Base-by-base conservation (phyloP, 768 basidiomycete species). In the Xerocomus potaroensis region DNA sequence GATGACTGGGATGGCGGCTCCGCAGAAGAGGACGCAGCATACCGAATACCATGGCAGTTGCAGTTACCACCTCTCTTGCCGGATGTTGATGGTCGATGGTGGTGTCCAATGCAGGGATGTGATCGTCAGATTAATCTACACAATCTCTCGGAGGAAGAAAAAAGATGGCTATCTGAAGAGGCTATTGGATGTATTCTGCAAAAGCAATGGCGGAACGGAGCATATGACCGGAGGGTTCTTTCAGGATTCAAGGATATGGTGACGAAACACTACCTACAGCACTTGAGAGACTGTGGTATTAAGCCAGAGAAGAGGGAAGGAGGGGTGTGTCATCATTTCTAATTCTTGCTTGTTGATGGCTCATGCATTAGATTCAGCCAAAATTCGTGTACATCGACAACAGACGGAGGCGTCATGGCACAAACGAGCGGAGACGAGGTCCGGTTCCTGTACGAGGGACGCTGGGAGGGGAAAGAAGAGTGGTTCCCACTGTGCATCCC, bases 51-150 rank as follows among this genome's bases (percentile, higher is more conserved):
- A 4, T 52, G 55, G 31, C 64, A 65, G 40, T 59, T 71, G 39
- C 63, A 59, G 30, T 39, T 56, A 8, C 59, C 64, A 0, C 79
- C 80, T 6, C 47, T 52, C 1, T 62, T 80, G 31, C 71, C 69
- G 8, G 60, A 62, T 7, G 71, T 71, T 3, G 63, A 72, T 23
- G 71, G 79, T 49, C 66, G 65, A 18, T 84, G 83, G 83, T 60
- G 63, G 51, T 84, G 83, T 53, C 72, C 74, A 9, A 55, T 71
- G 31, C 55, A 50, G 35, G 57, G 49, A 7, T 84, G 83, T 60
- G 18, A 47, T 5, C 70, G 76, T 48, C 37, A 51, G 0, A 72
- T 83, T 41, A 70, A 83, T 59, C 52, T 84, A 11, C 62, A 76
- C 27, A 48, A 71, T 26, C 63, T 74, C 27, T 63, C 62, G 5